Evolutionary conservation across 805 yeast genomes (phyloP), one percentile per base, ranked within the genome.

Genomic region (Ogataea paraovalis): DNA sequence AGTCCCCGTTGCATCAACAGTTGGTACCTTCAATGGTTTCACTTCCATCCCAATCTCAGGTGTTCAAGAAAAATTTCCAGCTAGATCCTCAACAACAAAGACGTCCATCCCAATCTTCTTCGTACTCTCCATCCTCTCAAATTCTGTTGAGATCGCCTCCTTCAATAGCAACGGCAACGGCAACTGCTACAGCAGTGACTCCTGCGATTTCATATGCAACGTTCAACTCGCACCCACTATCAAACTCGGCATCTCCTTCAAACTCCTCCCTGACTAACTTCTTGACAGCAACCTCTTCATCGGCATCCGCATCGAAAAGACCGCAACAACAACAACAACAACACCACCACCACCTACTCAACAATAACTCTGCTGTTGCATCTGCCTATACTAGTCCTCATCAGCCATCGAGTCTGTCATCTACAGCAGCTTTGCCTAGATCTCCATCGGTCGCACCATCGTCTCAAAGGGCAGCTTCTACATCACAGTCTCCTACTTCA

Each of bases 191-290:
- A 2, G 47, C 49, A 5, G n/a, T 30, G 41, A 56, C 65, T 1
- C 62, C 65, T 6, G 54, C 59, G 2, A 53, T 57, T 22, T 49
- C 56, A 20, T 59, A 59, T 46, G 62, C 56, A 2, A 54, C 51
- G 37, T 45, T 50, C 44, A 50, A 51, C 16, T 42, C 53, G 6
- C 39, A 49, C 2, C 49, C 59, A 2, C 40, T 49, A n/a, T 42
- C 53, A 7, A 33, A 48, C 4, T 52, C 60, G 2, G 41, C 48
- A 16, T 52, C 58, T 3, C 56, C 60, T 10, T 53, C 62, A 6
- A 51, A 47, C 38, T 50, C 57, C 7, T 53, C 61, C 10, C 44
- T 57, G 25, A 49, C 55, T 25, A 51, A 50, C 27, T 49, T 51
- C 12, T 38, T 51, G 25, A 37, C 57, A 22, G 44, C 52, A 27